These are phyloP conservation scores for Botrytis byssoidea DNA, from an alignment of 2,329 filamentous ascomycete genomes.

Conservation along the genomic window DNA sequence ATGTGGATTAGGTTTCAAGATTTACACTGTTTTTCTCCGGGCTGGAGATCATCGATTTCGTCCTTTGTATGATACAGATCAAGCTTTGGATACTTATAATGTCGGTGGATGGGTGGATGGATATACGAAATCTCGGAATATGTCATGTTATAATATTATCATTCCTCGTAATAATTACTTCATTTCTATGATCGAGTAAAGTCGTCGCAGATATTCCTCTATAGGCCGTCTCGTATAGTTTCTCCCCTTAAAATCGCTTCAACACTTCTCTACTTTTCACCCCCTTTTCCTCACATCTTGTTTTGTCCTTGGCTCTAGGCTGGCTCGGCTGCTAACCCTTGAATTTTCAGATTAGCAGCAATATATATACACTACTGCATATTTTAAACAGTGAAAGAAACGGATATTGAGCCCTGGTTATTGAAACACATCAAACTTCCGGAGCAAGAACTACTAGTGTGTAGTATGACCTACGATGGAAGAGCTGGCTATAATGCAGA, in stretches of 20 bases:
- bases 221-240: neutral
- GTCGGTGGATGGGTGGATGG: neutral
- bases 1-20: constrained; percentile 15
- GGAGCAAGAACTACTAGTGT: neutral
- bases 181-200: neutral
- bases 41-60: neutral
- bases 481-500: neutral
- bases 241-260: neutral
- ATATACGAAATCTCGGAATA: neutral
- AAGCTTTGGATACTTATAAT: neutral
- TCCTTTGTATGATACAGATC: constrained; percentile 1
- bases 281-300: neutral
- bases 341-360: neutral
- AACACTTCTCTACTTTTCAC: neutral
- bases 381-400: neutral
- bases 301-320: neutral
- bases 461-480: neutral
- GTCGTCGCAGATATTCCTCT: neutral
- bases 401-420: neutral
- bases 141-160: neutral
- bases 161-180: neutral
- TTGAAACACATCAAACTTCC: neutral
- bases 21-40: neutral
- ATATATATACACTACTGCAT: neutral
- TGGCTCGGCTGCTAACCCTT: neutral